These are phyloP conservation scores for Ophiocordyceps australis DNA, from an alignment of 2,329 filamentous ascomycete genomes.

Conservation along the genomic window DNA sequence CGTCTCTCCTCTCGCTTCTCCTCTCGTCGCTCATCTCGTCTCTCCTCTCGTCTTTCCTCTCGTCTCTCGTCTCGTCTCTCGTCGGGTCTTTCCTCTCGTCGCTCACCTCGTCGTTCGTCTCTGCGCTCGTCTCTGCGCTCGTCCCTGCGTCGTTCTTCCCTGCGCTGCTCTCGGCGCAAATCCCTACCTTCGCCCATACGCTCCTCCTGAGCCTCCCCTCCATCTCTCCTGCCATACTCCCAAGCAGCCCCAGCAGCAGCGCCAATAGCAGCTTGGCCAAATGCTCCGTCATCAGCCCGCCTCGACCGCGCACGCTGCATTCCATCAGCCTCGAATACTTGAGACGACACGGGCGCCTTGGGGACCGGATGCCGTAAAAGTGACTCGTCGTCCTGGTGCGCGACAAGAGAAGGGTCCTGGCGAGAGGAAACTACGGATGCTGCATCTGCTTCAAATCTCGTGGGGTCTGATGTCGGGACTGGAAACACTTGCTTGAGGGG, in stretches of 20 bases:
- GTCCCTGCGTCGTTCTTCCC: conserved; percentile 5
- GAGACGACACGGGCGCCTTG: conserved; percentile 50
- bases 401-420: conserved; percentile 18
- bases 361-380: conserved; percentile 78
- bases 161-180: no score
- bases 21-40: no score
- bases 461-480: conserved; percentile 46
- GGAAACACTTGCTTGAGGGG: conserved; percentile 47
- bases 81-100: background rate
- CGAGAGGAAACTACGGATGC: conserved; percentile 26
- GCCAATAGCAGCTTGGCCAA: conserved; percentile 25
- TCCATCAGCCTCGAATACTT: conserved; percentile 40
- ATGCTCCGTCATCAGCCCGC: conserved; percentile 17
- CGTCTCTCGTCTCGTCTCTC: no score
- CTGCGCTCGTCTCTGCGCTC: conserved; percentile 6
- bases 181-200: conserved; percentile 4
- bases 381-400: no score
- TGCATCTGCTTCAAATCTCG: conserved; percentile 37
- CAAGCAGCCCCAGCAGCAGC: conserved; percentile 30
- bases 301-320: conserved; percentile 16
- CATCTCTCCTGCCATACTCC: conserved; percentile 12
- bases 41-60: no score
- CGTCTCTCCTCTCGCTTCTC: no score
- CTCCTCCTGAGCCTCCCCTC: conserved; percentile 6
- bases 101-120: conserved; percentile 3